Percentiles rank a stretch among this genome's conserved stretches.
These are phyloP conservation scores for Vaccinium darrowii DNA, from an alignment of 148 eudicot species.

Conservation along the genomic window DNA sequence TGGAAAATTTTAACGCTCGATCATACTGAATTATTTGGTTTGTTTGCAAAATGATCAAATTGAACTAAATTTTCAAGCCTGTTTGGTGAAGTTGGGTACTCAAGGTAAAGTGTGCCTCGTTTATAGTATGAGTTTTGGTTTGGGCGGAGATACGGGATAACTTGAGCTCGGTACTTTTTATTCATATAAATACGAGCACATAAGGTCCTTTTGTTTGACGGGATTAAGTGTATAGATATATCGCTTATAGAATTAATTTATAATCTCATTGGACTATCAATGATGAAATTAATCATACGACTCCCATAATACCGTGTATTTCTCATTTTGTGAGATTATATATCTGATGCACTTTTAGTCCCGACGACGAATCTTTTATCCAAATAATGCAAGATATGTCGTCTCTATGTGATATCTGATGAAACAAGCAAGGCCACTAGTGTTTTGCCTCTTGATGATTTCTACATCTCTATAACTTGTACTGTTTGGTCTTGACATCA, in stretches of 20 bases:
- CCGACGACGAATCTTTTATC: not conserved
- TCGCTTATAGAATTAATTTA: not conserved
- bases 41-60: not conserved
- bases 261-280: not conserved
- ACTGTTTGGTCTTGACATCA: not conserved
- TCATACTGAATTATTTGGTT: not conserved
- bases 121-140: not conserved
- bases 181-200: no score
- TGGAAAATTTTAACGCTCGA: no score
- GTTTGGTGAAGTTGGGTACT: not conserved
- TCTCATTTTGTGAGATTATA: not conserved
- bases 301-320: not conserved
- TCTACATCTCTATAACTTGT: not conserved
- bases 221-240: not conserved
- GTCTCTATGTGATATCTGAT: not conserved
- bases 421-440: not conserved
- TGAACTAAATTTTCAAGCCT: not conserved
- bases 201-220: not conserved
- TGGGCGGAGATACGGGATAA: not conserved
- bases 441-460: not conserved
- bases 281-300: not conserved
- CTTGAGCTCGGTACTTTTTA: not conserved
- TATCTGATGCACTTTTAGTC: not conserved
- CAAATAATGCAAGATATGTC: not conserved
- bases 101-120: not conserved